Evolutionary conservation across 1,284 basidiomycete species (phyloP), one percentile per base, ranked within the genome.

Genomic region (Malassezia japonica): DNA sequence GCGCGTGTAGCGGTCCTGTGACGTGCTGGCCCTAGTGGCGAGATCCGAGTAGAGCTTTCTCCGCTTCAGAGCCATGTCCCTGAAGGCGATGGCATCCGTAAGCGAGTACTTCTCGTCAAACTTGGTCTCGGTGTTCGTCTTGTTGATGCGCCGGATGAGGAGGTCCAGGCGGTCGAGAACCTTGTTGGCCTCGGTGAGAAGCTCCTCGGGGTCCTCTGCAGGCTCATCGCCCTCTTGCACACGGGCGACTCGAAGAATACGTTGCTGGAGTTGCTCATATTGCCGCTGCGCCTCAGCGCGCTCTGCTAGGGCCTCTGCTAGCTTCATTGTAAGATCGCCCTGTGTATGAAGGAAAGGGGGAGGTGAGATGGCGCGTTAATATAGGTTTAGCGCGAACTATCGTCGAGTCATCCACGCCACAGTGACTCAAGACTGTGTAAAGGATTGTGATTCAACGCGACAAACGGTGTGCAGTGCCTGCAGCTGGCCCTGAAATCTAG

Each of bases 31-130:
- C 27, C 28, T 28, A 13, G 40, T 28, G 13, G 40, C 40, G 15
- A 42, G 23, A n/a, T 42, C 40, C 6, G 40, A 42, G 20, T 42
- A 42, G 24, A 42, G 40, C 40, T 42, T 42, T 27, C 40, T 12
- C n/a, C 40, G 40, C 40, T 42, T 42, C 5, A 29, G 40, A 7
- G 27, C 24, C 24, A 42, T 42, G 18, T 42, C 40, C 13, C 40
- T 10, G n/a, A 28, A 31, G n/a, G 40, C 40, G 10, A 42, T 42
- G 15, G 40, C 40, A 42, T 42, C 40, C 20, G 40, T 42, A 12
- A 42, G 24, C 16, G 40, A 16, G 15, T 42, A n/a, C 27, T 42
- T 31, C 6, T 42, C 40, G 27, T 31, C 27, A 10, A 42, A n/a
- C 40, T 27, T 4, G 25, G 40, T 29, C 28, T 13, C 16, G 6